A percentile compares a stretch with the other conserved stretches of the same genome.
These are phyloP conservation scores for Dothiorella sarmentorum DNA, from an alignment of 2,329 filamentous ascomycete genomes.

Conservation along the genomic window DNA sequence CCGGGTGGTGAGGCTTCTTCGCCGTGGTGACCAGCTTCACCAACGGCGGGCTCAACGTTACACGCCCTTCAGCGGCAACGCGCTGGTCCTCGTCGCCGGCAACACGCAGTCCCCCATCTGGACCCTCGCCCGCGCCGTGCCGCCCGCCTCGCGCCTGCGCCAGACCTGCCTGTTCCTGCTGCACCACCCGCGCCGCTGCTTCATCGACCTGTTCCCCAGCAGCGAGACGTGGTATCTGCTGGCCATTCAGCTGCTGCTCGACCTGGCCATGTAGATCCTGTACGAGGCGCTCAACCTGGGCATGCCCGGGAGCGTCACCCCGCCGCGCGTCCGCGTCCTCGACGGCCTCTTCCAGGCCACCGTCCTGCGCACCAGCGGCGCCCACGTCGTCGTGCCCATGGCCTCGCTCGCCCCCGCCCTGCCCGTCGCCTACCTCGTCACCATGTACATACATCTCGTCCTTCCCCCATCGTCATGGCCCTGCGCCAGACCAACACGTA, in stretches of 20 bases:
- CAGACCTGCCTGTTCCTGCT: constrained; percentile 36
- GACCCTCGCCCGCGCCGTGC: constrained; percentile 39
- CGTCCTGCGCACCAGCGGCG: constrained; percentile 60
- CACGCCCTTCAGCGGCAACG: constrained; percentile 42
- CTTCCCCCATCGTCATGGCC: constrained; percentile 60
- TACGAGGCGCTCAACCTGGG: constrained; percentile 65
- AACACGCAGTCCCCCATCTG: constrained; percentile 66
- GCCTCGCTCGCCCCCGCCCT: constrained; percentile 54
- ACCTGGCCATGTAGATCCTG: constrained; percentile 61
- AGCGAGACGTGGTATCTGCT: constrained; percentile 65
- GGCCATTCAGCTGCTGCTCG: constrained; percentile 58
- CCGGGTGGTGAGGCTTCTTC: constrained; percentile 30
- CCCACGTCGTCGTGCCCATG: constrained; percentile 63
- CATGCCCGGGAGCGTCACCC: constrained; percentile 55
- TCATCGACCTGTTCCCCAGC: constrained; percentile 62
- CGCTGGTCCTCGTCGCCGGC: constrained; percentile 55
- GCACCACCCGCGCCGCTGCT: constrained; percentile 51
- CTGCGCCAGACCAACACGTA: constrained; percentile 70
- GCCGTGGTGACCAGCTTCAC: constrained; percentile 29
- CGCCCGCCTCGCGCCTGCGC: constrained; percentile 21
- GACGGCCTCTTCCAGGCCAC: constrained; percentile 65
- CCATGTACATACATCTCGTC: constrained; percentile 68
- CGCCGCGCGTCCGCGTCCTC: constrained; percentile 53
- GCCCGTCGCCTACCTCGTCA: constrained; percentile 59
- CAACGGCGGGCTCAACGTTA: constrained; percentile 34